Evolutionary conservation across 108 stramenopile species (phyloP).

Genomic region (Craspedostauros australis): DNA sequence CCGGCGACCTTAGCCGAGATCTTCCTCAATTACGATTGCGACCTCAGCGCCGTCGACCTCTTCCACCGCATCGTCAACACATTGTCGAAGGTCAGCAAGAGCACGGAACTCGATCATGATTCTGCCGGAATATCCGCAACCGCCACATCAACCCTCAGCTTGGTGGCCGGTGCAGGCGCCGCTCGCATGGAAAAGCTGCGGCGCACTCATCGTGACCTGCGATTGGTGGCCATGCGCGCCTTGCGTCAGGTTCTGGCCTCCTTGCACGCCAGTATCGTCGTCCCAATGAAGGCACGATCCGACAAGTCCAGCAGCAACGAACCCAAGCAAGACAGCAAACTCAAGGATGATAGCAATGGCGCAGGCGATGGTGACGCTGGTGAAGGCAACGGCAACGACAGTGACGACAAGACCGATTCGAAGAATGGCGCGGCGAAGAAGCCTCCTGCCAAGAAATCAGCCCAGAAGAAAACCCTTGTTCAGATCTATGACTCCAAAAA

Average conservation of each 20-base stretch:
- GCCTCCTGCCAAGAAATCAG: slow-evolving; percentile 18
- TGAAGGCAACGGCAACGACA: background rate
- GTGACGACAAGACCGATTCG: background rate
- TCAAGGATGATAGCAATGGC: background rate
- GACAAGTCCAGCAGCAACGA: slow-evolving; percentile 9
- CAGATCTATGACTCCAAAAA: slow-evolving; percentile 92
- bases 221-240: slow-evolving; percentile 77
- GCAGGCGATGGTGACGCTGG: background rate
- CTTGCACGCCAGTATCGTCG: slow-evolving; percentile 72
- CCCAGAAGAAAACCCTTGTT: slow-evolving; percentile 67
- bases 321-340: background rate
- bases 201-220: slow-evolving; percentile 62
- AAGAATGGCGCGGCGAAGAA: slow-evolving; percentile 11
- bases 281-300: slow-evolving; percentile 34
- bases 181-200: slow-evolving; percentile 58
- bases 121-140: slow-evolving; percentile 7
- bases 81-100: slow-evolving; percentile 81
- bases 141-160: slow-evolving; percentile 16
- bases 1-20: slow-evolving; percentile 86
- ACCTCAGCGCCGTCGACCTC: slow-evolving; percentile 87
- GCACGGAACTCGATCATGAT: slow-evolving; percentile 31
- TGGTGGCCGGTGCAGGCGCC: slow-evolving; percentile 40
- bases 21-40: slow-evolving; percentile 99
- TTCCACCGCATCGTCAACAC: slow-evolving; percentile 92
- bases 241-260: slow-evolving; percentile 76